Evolutionary conservation across 2,329 filamentous ascomycete species (phyloP), one percentile per base, ranked within the genome.

Genomic region (Dothiorella sarmentorum): DNA sequence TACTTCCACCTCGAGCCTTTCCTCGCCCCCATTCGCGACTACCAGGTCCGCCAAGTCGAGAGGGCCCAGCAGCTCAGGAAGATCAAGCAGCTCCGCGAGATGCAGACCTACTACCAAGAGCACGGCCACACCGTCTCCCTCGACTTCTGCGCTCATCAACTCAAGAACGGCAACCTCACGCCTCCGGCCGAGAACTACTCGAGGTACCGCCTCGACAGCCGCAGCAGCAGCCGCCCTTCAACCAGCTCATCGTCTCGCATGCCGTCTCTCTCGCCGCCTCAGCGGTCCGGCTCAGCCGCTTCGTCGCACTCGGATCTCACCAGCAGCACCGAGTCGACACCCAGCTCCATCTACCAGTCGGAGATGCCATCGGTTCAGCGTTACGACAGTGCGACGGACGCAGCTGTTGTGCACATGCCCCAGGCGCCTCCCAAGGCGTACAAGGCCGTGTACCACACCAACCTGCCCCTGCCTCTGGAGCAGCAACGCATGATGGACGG

Each of bases 1-100:
- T 91, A 96, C 78, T 81, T 80, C 64, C 90, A 96, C 73, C 82
- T 97, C 38, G 91, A 97, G 66, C 84, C 84, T 40, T 97, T 97
- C 81, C 83, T 99, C 43, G 86, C 86, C 31, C 93, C 93, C 26
- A 89, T 97, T 69, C 89, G 92, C 62, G 71, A 78, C 66, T 80
- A 74, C 69, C 77, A 84, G 65, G 70, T 78, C 18, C 78, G 81
- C 62, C 75, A 81, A 59, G 79, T 80, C 61, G 79, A 84, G 67
- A 80, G 83, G 72, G 77, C 78, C 60, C 75, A 60, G 74, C 45
- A 74, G 61, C 69, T 62, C 70, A 76, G 63, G 74, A 75, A 68
- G 74, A 76, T 47, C 17, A 38, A 47, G 56, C 56, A 58, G 43
- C 44, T 58, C 11, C 56, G 44, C 33, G 56, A 49, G 26, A 31